Conservation (phyloP, 257 asterid genomes). For the Fraxinus anomala region DNA sequence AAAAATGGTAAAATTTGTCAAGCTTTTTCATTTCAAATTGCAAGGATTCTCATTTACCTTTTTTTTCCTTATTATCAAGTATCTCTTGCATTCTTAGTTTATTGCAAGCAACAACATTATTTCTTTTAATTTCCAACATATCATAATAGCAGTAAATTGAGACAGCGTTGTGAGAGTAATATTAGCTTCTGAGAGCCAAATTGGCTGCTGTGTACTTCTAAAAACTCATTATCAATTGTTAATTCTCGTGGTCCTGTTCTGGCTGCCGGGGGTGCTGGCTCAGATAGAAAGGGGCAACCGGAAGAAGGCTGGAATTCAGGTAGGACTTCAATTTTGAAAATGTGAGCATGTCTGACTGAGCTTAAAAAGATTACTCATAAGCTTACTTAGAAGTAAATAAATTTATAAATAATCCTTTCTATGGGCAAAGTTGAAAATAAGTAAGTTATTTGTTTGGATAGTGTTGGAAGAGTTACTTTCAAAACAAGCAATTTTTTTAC, state of each 20-base stretch:
- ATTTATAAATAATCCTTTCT: background rate
- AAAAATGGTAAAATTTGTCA: background rate
- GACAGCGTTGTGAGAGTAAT: background rate
- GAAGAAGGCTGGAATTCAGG: constrained; percentile 70
- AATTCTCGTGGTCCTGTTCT: constrained; percentile 32
- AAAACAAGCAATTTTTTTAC: background rate
- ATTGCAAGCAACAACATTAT: background rate
- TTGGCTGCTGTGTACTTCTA: background rate
- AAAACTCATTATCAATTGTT: background rate
- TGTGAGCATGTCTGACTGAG: background rate
- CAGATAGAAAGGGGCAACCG: constrained; percentile 75
- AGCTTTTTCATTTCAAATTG: background rate
- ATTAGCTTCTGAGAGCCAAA: background rate
- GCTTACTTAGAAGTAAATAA: background rate
- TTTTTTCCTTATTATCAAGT: background rate
- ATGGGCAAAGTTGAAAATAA: background rate
- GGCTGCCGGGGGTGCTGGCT: constrained; percentile 97
- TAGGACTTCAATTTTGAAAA: constrained; percentile 22
- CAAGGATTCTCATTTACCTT: background rate
- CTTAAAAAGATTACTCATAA: background rate
- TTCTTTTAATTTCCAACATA: background rate
- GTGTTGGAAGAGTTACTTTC: background rate
- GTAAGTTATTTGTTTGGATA: background rate
- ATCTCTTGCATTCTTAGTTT: background rate
- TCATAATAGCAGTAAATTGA: background rate